Percentiles rank a stretch among this genome's conserved stretches.
These are phyloP conservation scores for Nigrospora osmanthi DNA, from an alignment of 2,329 filamentous ascomycete species.

Conservation along the genomic window DNA sequence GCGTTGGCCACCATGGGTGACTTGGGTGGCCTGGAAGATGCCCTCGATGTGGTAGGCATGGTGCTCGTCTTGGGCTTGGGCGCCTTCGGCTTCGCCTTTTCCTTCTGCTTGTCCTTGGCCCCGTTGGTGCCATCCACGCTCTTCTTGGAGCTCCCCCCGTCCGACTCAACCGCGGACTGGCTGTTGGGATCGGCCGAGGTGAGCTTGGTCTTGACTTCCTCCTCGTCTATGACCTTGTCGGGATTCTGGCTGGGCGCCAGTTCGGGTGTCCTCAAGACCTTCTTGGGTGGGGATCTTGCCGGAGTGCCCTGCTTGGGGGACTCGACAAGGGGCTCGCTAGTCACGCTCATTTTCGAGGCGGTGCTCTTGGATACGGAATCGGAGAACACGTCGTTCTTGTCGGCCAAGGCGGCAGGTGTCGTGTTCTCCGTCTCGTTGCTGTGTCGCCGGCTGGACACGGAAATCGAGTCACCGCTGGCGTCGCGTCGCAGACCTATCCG, in stretches of 20 bases:
- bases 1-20: constrained; percentile 29
- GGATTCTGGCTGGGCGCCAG: constrained; percentile 27
- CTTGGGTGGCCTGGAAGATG: constrained; percentile 25
- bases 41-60: constrained; percentile 19
- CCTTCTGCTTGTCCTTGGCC: constrained; percentile 19
- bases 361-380: constrained; percentile 20
- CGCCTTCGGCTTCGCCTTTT: constrained; percentile 16
- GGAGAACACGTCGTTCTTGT: constrained; percentile 27
- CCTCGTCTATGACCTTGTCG: constrained; percentile 31
- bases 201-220: constrained; percentile 24
- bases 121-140: background rate
- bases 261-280: constrained; percentile 10
- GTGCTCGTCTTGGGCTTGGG: constrained; percentile 12
- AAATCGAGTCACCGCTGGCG: constrained; percentile 32
- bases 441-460: constrained; percentile 24
- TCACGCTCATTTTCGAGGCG: constrained; percentile 21
- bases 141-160: no score
- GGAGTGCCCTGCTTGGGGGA: constrained; percentile 24
- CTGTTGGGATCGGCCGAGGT: constrained; percentile 21
- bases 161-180: background rate
- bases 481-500: constrained; percentile 43
- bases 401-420: constrained; percentile 28
- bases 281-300: constrained; percentile 14
- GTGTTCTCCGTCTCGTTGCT: constrained; percentile 30
- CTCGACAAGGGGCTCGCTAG: constrained; percentile 33